Evolutionary conservation across 495 filamentous ascomycete species (phyloP).

Genomic region (Neurospora sp.): DNA sequence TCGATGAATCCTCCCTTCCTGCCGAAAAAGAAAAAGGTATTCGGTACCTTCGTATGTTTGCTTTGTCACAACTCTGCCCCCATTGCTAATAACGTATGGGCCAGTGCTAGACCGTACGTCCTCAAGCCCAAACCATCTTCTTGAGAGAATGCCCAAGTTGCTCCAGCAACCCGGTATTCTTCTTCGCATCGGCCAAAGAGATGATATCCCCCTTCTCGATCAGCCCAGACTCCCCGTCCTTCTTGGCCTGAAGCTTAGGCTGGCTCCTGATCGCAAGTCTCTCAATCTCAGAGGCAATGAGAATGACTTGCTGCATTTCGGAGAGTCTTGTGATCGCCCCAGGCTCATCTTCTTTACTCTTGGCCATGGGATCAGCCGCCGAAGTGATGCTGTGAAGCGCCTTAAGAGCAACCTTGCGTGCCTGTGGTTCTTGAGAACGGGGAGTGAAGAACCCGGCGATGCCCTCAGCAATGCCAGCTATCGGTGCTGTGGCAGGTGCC

Average conservation of each 20-base stretch:
- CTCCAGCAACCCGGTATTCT: slow-evolving; percentile 77
- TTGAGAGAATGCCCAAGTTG: slow-evolving; percentile 77
- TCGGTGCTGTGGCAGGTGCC: not conserved
- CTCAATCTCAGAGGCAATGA: slow-evolving; percentile 56
- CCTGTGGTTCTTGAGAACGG: slow-evolving; percentile 13
- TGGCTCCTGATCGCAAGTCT: slow-evolving; percentile 29
- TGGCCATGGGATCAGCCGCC: slow-evolving; percentile 32
- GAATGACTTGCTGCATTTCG: slow-evolving; percentile 59
- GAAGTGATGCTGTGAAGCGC: slow-evolving; percentile 47
- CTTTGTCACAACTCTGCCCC: not conserved
- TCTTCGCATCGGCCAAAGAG: slow-evolving; percentile 71
- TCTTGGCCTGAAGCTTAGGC: slow-evolving; percentile 15
- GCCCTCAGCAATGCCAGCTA: slow-evolving; percentile 1
- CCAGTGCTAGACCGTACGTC: not conserved
- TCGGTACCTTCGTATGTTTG: not conserved
- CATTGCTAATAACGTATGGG: not conserved
- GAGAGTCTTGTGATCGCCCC: slow-evolving; percentile 36
- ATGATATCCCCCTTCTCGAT: slow-evolving; percentile 73
- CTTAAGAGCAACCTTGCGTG: slow-evolving; percentile 45
- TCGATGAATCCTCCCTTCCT: not conserved
- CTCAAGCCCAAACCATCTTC: slow-evolving; percentile 81
- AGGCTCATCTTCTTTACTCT: slow-evolving; percentile 14
- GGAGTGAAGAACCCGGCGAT: slow-evolving; percentile 22
- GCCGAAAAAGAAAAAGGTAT: not conserved
- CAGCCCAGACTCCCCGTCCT: slow-evolving; percentile 22